Evolutionary conservation across 148 eudicot genomes (phyloP).

Genomic region (Oxyria digyna): DNA sequence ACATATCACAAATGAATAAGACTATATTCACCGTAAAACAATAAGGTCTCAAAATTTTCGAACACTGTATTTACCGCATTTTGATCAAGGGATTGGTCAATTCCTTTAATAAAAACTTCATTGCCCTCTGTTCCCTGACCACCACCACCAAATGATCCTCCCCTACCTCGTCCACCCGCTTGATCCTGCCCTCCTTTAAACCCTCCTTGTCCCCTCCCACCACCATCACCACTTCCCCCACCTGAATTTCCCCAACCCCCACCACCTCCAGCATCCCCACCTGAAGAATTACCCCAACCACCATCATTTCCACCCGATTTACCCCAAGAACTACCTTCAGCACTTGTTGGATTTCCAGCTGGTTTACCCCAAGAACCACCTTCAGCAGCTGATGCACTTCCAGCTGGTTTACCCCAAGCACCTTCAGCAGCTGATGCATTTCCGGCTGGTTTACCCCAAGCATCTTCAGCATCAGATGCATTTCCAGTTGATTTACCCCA

Average conservation of each 20-base stretch:
- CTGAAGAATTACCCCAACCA: constrained; percentile 2
- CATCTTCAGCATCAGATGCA: neutral
- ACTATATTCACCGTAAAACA: too few species aligned
- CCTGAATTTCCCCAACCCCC: too few species aligned
- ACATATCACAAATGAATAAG: too few species aligned
- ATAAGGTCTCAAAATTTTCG: too few species aligned
- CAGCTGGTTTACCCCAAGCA: neutral
- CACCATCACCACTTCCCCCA: too few species aligned
- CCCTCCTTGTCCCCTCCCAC: too few species aligned
- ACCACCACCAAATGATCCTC: neutral
- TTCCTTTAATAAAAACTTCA: too few species aligned
- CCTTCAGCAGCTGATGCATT: neutral
- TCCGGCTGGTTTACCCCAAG: neutral
- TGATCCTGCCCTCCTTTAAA: too few species aligned
- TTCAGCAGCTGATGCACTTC: neutral
- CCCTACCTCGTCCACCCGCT: neutral
- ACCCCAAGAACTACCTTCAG: constrained; percentile 10
- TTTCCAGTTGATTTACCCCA: neutral
- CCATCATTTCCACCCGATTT: constrained; percentile 6
- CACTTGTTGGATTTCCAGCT: neutral
- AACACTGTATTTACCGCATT: too few species aligned
- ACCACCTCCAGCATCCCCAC: too few species aligned
- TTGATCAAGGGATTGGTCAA: too few species aligned
- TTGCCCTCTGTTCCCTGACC: neutral
- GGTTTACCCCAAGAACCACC: neutral